Percentiles rank a stretch among this genome's conserved stretches.
These are phyloP conservation scores for Salix koriyanagi DNA, from an alignment of 345 rosid species.

Conservation along the genomic window DNA sequence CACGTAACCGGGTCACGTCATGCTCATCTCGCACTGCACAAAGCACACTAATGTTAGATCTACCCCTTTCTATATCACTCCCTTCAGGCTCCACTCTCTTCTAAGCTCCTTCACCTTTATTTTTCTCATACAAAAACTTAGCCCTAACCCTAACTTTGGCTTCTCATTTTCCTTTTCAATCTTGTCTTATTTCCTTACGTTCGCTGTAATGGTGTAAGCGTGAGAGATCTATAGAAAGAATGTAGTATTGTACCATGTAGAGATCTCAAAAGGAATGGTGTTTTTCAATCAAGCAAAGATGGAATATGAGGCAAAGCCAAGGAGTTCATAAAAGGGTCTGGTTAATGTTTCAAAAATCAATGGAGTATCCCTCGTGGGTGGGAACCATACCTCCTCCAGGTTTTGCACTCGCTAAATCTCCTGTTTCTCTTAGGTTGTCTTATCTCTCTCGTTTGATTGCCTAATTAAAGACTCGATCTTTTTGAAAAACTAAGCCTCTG, in stretches of 20 bases:
- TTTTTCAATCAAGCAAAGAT: conserved; percentile 24
- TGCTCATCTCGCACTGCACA: not conserved
- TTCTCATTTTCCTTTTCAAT: not conserved
- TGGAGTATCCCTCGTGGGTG: conserved; percentile 98
- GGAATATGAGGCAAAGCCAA: conserved; percentile 40
- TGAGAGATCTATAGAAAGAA: not conserved
- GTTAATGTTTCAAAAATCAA: conserved; percentile 62
- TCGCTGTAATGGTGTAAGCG: not conserved
- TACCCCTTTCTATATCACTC: not conserved
- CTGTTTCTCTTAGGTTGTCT: conserved; percentile 16
- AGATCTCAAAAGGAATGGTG: conserved; percentile 14
- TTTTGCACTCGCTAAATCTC: conserved; percentile 76
- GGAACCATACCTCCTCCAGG: conserved; percentile 98
- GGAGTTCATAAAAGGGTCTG: conserved; percentile 60
- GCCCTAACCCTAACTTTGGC: not conserved
- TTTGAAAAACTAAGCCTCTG: not conserved
- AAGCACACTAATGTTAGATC: not conserved
- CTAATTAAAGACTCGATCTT: not conserved
- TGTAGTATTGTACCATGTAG: conserved; percentile 20
- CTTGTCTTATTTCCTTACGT: no score
- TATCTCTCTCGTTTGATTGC: conserved; percentile 27
- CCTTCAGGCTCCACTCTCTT: not conserved
- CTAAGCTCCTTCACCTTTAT: not conserved
- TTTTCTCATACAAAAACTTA: not conserved
- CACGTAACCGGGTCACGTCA: not conserved